Evolutionary conservation across 2,329 filamentous ascomycete genomes (phyloP), one percentile per base, ranked within the genome.

Genomic region (Aspergillus aculeatinus): DNA sequence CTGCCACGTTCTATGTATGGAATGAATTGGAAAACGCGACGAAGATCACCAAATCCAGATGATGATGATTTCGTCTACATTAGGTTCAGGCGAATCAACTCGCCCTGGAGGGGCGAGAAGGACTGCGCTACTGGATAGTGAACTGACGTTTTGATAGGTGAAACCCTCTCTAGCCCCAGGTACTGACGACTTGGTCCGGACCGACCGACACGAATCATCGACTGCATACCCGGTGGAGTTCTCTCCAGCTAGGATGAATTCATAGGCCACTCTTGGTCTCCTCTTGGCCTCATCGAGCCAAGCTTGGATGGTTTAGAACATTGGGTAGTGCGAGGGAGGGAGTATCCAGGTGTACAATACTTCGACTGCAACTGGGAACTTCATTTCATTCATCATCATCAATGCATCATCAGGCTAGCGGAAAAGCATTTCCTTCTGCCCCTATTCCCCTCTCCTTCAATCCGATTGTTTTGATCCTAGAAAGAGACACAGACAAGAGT

Each of bases 121-220:
- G 39, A 44, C 5, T 44, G 16, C 39, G 39, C 39, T 44, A 44
- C 39, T 44, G n/a, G 16, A 44, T 44, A 44, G 39, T 44, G 39
- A 19, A 51, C 51, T 60, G 55, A 25, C 48, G 44, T 29, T 55
- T 19, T 61, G 61, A 61, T 63, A 63, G 59, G 60, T 55, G 59
- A 35, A 63, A 58, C 59, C 35, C 55, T 55, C 60, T 44, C 56
- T 64, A 66, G 64, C 59, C 60, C 65, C 65, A 67, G 65, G 65
- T 62, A 67, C 65, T 66, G 58, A 64, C 61, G 58, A 65, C 62
- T 64, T 64, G 65, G 60, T 65, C 63, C 63, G 63, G 63, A 63
- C 58, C 60, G 57, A 55, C 60, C 59, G 60, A 65, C 60, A 65
- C 63, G 65, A 65, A 67, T 67, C 65, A 67, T 65, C 62, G 65